Base-by-base conservation (phyloP, 306 rosid genomes). In the Prunus dulcis region DNA sequence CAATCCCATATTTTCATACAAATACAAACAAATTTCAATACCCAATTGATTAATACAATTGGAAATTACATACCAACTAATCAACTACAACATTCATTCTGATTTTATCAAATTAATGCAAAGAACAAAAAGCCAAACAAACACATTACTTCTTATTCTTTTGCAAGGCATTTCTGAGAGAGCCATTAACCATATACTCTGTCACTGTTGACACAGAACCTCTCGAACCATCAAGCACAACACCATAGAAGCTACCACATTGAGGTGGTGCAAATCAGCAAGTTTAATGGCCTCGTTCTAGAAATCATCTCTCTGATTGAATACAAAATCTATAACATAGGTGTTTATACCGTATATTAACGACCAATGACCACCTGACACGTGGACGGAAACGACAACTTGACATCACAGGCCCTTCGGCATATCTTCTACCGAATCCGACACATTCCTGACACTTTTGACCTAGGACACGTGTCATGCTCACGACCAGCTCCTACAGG, bases 261-360 rank as follows among this genome's bases (percentile, higher is more conserved):
- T 94, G 71, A 97, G 96, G 82, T 94, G 98, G 82, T 94, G 98
- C 86, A 91, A 80, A 79, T 94, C 97, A 68, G 96, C 93, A 20
- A 94, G 94, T 84, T 94, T 91, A 63, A 91, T 90, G 82, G 98
- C 98, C 84, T 94, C 97, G 84, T 94, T 91, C 98, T 93, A 94
- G 85, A 94, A 94, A 76, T 94, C 98, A 47, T 89, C 78, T 84
- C 96, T 91, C 97, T 94, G 90, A 82, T 46, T 15, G 60, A 66
- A 64, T 10, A 12, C 55, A 70, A 30, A 30, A 30, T 30, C 34
- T 30, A 82, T 9, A 73, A 27, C 28, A 34, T 22, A 76, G n/a
- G n/a, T n/a, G n/a, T n/a, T n/a, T n/a, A n/a, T n/a, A n/a, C n/a
- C n/a, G n/a, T n/a, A n/a, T n/a, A n/a, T n/a, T n/a, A n/a, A n/a